phyloP scores from a whole-genome alignment of 306 rosid genomes.

The Cercis canadensis region DNA sequence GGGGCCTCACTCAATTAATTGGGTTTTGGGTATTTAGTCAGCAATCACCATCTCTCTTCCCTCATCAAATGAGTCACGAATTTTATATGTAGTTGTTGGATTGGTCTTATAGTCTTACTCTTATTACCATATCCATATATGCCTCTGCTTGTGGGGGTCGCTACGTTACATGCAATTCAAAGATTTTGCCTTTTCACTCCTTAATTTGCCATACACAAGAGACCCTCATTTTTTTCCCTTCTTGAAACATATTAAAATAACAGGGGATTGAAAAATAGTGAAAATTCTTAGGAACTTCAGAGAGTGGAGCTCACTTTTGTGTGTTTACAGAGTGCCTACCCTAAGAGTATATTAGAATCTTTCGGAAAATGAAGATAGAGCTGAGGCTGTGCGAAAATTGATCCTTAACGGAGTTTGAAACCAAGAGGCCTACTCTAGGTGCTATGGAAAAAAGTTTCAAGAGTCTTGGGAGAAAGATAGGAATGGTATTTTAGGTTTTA shows the following conservation, averaged over 20 bases:
- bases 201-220: too few species aligned
- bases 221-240: too few species aligned
- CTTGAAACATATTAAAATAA: background rate
- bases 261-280: too few species aligned
- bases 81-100: slow-evolving; percentile 28
- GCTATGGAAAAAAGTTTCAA: background rate
- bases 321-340: too few species aligned
- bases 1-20: slow-evolving; percentile 41
- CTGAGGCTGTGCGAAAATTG: too few species aligned
- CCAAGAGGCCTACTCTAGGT: too few species aligned
- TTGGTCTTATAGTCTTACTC: background rate
- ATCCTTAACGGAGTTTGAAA: too few species aligned
- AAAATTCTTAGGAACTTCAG: too few species aligned
- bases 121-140: too few species aligned
- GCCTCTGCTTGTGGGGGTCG: background rate
- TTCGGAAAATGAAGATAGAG: too few species aligned
- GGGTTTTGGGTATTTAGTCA: slow-evolving; percentile 37
- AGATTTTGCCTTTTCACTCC: slow-evolving; percentile 25
- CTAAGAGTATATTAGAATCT: too few species aligned
- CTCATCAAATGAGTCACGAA: slow-evolving; percentile 41
- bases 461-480: background rate
- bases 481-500: slow-evolving; percentile 32
- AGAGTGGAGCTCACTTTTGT: too few species aligned
- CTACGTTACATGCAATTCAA: slow-evolving; percentile 16
- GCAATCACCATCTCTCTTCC: slow-evolving; percentile 31